phyloP scores from a whole-genome alignment of 441 rosid species.

The Macaranga tanarius region DNA sequence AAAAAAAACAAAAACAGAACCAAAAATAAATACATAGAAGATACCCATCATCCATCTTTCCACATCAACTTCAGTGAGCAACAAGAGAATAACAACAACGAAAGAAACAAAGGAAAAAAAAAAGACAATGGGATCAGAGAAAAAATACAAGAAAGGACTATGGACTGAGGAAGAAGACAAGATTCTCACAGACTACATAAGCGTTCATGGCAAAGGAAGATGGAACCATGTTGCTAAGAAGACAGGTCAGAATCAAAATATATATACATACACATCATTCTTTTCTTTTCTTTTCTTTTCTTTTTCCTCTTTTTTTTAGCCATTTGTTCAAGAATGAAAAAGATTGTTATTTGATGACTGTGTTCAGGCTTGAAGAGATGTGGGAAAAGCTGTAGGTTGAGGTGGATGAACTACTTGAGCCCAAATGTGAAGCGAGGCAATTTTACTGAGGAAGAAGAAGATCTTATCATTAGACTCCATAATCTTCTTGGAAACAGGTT shows the following conservation, averaged over 20 bases:
- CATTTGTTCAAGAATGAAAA: background rate
- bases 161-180: slow-evolving; percentile 70
- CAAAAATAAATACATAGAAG: too few species aligned
- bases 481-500: slow-evolving; percentile 75
- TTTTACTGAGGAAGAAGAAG: slow-evolving; percentile 68
- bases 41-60: background rate
- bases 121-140: slow-evolving; percentile 21
- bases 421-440: slow-evolving; percentile 54
- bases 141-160: slow-evolving; percentile 46
- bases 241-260: slow-evolving; percentile 36
- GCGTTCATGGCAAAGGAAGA: slow-evolving; percentile 53
- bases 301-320: background rate
- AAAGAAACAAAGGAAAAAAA: background rate
- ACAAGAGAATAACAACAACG: background rate
- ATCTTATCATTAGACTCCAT: slow-evolving; percentile 57
- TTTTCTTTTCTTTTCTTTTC: background rate
- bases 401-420: slow-evolving; percentile 74
- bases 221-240: slow-evolving; percentile 54
- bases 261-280: too few species aligned
- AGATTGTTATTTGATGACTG: background rate
- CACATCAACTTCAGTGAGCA: background rate
- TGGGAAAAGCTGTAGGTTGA: slow-evolving; percentile 66
- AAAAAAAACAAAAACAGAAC: too few species aligned
- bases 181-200: slow-evolving; percentile 48
- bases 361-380: slow-evolving; percentile 56